A percentile compares a stretch with the other conserved stretches of the same genome.
Conservation (phyloP, 2,329 filamentous ascomycete species). For the Phoma herbarum region DNA sequence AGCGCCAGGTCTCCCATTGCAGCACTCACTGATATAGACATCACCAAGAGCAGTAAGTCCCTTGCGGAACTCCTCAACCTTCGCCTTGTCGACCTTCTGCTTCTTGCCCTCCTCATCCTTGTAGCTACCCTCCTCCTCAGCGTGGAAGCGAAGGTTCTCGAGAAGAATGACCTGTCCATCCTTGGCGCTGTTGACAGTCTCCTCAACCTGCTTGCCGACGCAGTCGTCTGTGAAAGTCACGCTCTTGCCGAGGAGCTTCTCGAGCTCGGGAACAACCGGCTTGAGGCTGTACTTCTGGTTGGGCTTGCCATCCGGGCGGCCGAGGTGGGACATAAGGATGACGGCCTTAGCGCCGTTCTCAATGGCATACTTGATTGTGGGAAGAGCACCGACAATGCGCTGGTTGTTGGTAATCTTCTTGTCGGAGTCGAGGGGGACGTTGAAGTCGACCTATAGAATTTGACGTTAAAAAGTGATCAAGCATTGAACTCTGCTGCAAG, state of each 20-base stretch:
- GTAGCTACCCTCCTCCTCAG: constrained; percentile 95
- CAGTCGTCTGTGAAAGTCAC: constrained; percentile 91
- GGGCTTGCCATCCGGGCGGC: constrained; percentile 87
- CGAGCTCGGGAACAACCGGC: constrained; percentile 88
- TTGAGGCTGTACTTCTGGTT: constrained; percentile 95
- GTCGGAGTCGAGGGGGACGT: constrained; percentile 91
- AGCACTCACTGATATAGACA: constrained; percentile 85
- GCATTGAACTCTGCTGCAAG: not conserved
- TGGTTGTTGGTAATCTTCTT: constrained; percentile 98
- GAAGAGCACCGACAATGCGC: constrained; percentile 94
- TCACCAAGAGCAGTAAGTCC: constrained; percentile 93
- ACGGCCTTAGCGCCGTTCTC: constrained; percentile 92
- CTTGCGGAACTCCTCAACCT: constrained; percentile 94
- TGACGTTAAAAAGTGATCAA: constrained; percentile 20
- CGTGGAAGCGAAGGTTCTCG: constrained; percentile 98
- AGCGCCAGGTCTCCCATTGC: not conserved
- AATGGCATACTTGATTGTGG: constrained; percentile 93
- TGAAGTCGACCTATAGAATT: constrained; percentile 90
- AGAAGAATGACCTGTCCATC: constrained; percentile 87
- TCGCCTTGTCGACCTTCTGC: constrained; percentile 93
- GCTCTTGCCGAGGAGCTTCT: constrained; percentile 85
- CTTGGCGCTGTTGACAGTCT: constrained; percentile 82
- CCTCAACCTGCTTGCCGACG: constrained; percentile 89
- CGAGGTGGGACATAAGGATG: constrained; percentile 97
- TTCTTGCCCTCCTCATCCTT: constrained; percentile 97